Percentiles rank a stretch among this genome's conserved stretches.
These are phyloP conservation scores for Eimeria sp. DNA, from an alignment of 169 alveolate species.

Conservation along the genomic window DNA sequence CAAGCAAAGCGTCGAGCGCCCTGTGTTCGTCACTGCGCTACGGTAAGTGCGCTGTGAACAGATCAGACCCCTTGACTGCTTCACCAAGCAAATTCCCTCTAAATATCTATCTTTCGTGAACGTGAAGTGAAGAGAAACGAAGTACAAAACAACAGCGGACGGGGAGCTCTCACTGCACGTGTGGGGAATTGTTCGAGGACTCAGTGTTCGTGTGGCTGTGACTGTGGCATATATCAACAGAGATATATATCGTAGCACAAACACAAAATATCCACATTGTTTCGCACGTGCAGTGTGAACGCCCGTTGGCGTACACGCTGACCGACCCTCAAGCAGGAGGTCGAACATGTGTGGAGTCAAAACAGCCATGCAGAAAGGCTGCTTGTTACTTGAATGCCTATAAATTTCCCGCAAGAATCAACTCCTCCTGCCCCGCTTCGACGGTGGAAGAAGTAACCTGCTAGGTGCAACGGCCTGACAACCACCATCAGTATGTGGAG, in stretches of 20 bases:
- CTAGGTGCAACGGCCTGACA: not conserved
- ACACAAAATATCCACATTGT: not conserved
- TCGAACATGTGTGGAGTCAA: not conserved
- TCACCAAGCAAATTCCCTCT: conserved; percentile 23
- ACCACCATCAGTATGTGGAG: not conserved
- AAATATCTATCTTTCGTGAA: not conserved
- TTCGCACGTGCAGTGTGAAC: no score
- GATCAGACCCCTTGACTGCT: not conserved
- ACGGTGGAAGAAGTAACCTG: not conserved
- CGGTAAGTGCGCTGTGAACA: not conserved
- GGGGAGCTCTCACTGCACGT: not conserved
- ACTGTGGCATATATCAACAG: not conserved
- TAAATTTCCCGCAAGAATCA: not conserved
- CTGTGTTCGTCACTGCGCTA: not conserved
- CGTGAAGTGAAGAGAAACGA: not conserved
- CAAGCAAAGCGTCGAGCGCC: conserved; percentile 17
- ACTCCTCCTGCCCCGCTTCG: not conserved
- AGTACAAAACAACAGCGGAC: conserved; percentile 1
- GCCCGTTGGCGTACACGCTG: not conserved
- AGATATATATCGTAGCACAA: not conserved
- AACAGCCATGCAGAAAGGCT: conserved; percentile 1
- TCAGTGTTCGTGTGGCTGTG: not conserved
- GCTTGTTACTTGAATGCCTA: not conserved
- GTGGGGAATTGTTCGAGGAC: not conserved
- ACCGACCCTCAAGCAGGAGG: not conserved